Evolutionary conservation across 768 basidiomycete genomes (phyloP).

Genomic region (Pholiota conissans): DNA sequence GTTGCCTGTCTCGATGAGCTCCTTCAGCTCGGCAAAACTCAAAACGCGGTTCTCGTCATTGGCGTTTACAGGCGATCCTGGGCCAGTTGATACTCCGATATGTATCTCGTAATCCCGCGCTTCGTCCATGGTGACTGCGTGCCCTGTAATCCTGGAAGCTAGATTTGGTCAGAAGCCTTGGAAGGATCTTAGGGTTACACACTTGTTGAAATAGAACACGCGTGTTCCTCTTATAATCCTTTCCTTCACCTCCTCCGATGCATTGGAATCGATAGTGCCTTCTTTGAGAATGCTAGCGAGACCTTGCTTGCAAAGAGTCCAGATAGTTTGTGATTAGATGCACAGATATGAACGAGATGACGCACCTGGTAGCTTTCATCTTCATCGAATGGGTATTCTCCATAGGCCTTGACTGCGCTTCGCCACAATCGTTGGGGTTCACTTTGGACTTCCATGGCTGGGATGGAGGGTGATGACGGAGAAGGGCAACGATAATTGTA

Average conservation of each 20-base stretch:
- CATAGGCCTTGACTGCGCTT: slow-evolving; percentile 6
- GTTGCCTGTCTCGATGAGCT: slow-evolving; percentile 69
- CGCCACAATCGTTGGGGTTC: neutral
- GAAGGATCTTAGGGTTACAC: slow-evolving; percentile 28
- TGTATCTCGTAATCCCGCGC: slow-evolving; percentile 35
- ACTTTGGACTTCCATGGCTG: neutral
- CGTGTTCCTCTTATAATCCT: slow-evolving; percentile 53
- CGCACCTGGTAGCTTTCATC: slow-evolving; percentile 64
- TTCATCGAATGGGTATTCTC: slow-evolving; percentile 43
- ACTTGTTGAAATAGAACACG: slow-evolving; percentile 73
- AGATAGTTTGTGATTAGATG: neutral
- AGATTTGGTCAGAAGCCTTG: neutral
- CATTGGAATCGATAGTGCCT: slow-evolving; percentile 33
- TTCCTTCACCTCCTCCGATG: slow-evolving; percentile 38
- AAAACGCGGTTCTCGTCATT: slow-evolving; percentile 43
- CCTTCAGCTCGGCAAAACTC: slow-evolving; percentile 67
- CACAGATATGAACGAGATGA: neutral
- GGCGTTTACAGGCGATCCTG: neutral
- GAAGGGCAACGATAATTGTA: neutral
- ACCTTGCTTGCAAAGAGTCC: slow-evolving; percentile 54
- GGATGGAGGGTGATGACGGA: neutral
- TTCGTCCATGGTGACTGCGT: slow-evolving; percentile 41
- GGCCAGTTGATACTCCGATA: neutral
- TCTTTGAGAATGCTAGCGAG: slow-evolving; percentile 54
- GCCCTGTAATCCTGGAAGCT: slow-evolving; percentile 38